Base-by-base conservation (phyloP, 257 asterid species). In the Petunia secreta region DNA sequence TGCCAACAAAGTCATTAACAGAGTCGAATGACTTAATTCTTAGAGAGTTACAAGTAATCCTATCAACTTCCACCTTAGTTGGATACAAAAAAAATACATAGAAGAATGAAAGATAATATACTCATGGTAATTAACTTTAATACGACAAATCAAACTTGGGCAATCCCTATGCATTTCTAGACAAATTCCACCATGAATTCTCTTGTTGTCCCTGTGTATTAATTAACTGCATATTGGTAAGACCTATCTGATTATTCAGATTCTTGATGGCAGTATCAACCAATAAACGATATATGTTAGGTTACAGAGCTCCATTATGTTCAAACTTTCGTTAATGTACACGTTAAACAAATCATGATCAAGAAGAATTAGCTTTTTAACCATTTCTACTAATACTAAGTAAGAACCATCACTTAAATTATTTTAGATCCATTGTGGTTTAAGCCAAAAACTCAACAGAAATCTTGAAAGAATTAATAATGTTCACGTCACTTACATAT, bases 261-360 rank as follows among this genome's bases (percentile, higher is more conserved):
- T 71, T 48, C 13, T 75, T 53, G 71, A 74, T 39, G 4, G 73
- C 63, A 25, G 25, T 36, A 60, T 63, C 83, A 40, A 79, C 40
- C 81, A 14, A 5, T 59, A 79, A 40, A 52, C 59, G 50, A 15
- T 36, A 73, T 48, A 78, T 41, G 14, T 54, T 53, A 25, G 25
- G 63, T 83, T 83, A 40, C 80, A 79, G 1, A 83, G 77, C 2
- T 83, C 83, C 77, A 83, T 44, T 44, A 79, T 1, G 37, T 79
- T 4, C 37, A 63, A 80, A 74, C 85, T 79, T 77, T 79, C 25
- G 25, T 25, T 25, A 83, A 83, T 83, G 69, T 83, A 83, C 34
- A 78, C 6, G 57, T 83, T 81, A 69, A 73, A 43, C 40, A 71
- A 6, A 40, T 53, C 41, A 38, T 43, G 25, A 25, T 25, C 25